Conservation (phyloP, 768 basidiomycete species). For the Lyophyllum decastes region DNA sequence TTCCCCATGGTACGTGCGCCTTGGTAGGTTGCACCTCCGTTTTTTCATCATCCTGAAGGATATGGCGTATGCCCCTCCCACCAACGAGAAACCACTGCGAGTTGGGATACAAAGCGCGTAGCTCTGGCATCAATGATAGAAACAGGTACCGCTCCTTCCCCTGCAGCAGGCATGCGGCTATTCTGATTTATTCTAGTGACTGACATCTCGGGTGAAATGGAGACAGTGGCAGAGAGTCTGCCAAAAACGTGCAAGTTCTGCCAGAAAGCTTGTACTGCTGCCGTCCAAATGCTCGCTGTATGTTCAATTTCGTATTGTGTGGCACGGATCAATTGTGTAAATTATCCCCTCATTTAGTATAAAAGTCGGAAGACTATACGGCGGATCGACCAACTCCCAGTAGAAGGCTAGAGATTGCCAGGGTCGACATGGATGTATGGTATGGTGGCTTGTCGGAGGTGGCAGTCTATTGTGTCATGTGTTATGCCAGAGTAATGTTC, state of each 20-base stretch:
- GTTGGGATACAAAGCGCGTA: conserved; percentile 56
- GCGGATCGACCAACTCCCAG: conserved; percentile 49
- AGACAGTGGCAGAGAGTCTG: conserved; percentile 44
- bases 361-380: conserved; percentile 59
- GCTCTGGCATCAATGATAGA: conserved; percentile 49
- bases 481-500: conserved; percentile 92
- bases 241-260: conserved; percentile 50
- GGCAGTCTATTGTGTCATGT: conserved; percentile 41
- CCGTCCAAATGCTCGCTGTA: conserved; percentile 71
- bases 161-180: background rate
- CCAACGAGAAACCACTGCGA: conserved; percentile 37
- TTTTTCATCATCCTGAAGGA: conserved; percentile 1
- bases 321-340: conserved; percentile 6
- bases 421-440: conserved; percentile 10
- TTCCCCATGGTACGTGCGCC: conserved; percentile 56
- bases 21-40: background rate
- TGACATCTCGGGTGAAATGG: conserved; percentile 72
- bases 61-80: conserved; percentile 47
- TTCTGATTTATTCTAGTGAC: conserved; percentile 43
- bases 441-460: background rate
- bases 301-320: conserved; percentile 18
- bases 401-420: conserved; percentile 16
- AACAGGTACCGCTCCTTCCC: conserved; percentile 39
- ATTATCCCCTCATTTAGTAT: conserved; percentile 43
- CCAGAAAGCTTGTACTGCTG: conserved; percentile 60